Base-by-base conservation (phyloP, 495 filamentous ascomycete species). In the Neurospora pannonica region DNA sequence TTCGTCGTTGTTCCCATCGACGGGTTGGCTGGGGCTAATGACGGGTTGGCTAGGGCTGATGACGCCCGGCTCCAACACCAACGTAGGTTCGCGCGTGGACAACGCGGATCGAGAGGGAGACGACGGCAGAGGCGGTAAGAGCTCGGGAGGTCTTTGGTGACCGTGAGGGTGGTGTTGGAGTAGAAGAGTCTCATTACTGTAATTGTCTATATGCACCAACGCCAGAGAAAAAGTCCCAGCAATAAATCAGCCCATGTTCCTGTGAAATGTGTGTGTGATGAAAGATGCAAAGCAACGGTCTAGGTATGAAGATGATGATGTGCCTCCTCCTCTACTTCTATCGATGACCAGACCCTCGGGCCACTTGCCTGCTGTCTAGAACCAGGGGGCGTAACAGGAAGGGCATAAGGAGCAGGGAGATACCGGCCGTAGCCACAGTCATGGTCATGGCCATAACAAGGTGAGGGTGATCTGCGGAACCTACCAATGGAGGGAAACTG, bases 121-220 rank as follows among this genome's bases (percentile, higher is more conserved):
- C 34, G 69, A 74, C 28, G 54, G 54, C 2, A 40, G 15, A 15
- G 31, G 42, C n/a, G 38, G 28, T 62, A 62, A 17, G 54, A 62
- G 54, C 28, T 62, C 28, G 54, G 28, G 54, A 19, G 15, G 28
- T 62, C 54, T 62, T 31, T 62, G 54, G 1, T 62, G 13, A 15
- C 54, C 24, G 11, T 28, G 11, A 62, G 54, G 13, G n/a, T 1
- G 75, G 72, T 39, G 70, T 17, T 69, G 71, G 19, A 42, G 74
- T 39, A 81, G 78, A 77, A 75, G 42, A 71, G 73, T 83, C 28
- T 83, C 82, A 82, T 83, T 84, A 80, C 76, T 79, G 40, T 77
- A 75, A 74, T 81, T 74, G 75, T 73, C 83, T 84, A 83, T 74
- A 34, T 62, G 54, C 21, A 62, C 54, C 24, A 62, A 62, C 54